Base-by-base conservation (phyloP, 164 flowering plant species). In the Macadamia tetraphylla region DNA sequence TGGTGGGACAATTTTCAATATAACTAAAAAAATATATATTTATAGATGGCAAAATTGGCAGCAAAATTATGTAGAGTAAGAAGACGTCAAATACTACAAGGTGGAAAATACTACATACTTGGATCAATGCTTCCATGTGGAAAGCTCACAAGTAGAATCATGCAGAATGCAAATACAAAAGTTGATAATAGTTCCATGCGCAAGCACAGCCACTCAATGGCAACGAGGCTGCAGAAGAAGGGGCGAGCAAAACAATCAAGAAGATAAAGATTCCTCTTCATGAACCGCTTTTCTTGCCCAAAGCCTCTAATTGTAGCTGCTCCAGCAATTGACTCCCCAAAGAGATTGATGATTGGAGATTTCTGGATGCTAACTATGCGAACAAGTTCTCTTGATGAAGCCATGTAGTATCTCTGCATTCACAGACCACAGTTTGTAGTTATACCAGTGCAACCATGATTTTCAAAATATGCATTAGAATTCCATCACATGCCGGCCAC, bases 241-340 rank as follows among this genome's bases (percentile, higher is more conserved):
- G 99, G 99, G n/a, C 98, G 96, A 62, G 91, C 85, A 83, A 88
- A 92, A 74, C 97, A 86, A 79, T 94, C 99, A 70, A 90, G 94
- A 75, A 94, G 98, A 80, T 89, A 82, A 52, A 94, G 87, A 70
- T 94, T 94, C 76, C 91, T 86, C 87, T 94, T 90, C 96, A 92
- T 85, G 75, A 94, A 94, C 70, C 98, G 79, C 73, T 90, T 90
- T 75, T 92, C 98, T 79, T 94, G 99, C 70, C 96, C 89, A 81
- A 94, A 94, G 55, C 98, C 98, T 82, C 99, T 84, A 65, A 94
- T 94, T 63, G 97, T 90, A 57, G 98, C 90, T 35, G 98, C 96
- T 70, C 99, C 99, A 69, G 99, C 92, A 80, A 94, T 92, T 29
- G 99, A 92, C 79, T 94, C 99, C 29, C 92, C 91, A 82, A 94